Evolutionary conservation across 805 yeast genomes (phyloP).

Genomic region (Spathaspora girioi): DNA sequence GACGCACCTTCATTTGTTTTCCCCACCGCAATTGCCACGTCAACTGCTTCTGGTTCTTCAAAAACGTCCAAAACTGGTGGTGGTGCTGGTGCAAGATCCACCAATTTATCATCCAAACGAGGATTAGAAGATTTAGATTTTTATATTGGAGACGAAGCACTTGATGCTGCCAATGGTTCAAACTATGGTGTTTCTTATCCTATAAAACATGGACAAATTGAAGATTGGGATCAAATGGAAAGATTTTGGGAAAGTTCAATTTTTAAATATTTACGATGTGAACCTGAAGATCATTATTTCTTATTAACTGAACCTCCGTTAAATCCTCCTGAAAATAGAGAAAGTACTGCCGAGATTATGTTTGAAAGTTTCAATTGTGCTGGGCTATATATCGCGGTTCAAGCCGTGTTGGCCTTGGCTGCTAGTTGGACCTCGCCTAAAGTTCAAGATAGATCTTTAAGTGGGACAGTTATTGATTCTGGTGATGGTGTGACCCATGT

Average conservation of each 20-base stretch:
- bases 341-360: conserved; percentile 97
- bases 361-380: conserved; percentile 98
- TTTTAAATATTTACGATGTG: conserved; percentile 93
- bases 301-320: conserved; percentile 96
- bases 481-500: conserved; percentile 99
- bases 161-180: conserved; percentile 87
- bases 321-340: conserved; percentile 99
- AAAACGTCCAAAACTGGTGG: conserved; percentile 28
- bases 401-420: conserved; percentile 96
- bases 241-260: conserved; percentile 97
- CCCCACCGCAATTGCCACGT: conserved; percentile 86
- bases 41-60: conserved; percentile 37
- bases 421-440: conserved; percentile 98
- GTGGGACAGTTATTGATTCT: conserved; percentile 97
- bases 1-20: conserved; percentile 96
- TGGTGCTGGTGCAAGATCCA: conserved; percentile 30
- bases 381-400: conserved; percentile 96
- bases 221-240: conserved; percentile 99
- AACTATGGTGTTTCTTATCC: conserved; percentile 87
- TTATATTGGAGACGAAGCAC: conserved; percentile 93
- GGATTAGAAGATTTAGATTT: conserved; percentile 95
- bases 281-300: conserved; percentile 98
- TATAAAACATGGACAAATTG: conserved; percentile 95
- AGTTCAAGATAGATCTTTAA: conserved; percentile 89
- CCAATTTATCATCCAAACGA: conserved; percentile 61